Evolutionary conservation across 805 yeast species (phyloP).

Genomic region (Aciculoconidium aculeatum): DNA sequence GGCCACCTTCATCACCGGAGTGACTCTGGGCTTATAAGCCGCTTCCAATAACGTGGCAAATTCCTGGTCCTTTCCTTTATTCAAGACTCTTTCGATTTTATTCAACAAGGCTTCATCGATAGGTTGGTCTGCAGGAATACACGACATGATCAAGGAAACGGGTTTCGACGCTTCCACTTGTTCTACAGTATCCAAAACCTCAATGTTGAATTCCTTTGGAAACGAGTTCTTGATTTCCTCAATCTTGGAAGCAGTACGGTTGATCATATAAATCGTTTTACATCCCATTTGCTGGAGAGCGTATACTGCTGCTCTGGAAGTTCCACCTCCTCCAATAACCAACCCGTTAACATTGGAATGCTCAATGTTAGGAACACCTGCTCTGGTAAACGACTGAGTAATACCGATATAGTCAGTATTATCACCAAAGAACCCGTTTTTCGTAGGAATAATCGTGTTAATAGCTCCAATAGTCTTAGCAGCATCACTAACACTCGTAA

Average conservation of each 20-base stretch:
- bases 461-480: constrained; percentile 89
- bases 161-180: constrained; percentile 40
- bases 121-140: constrained; percentile 79
- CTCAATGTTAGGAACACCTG: constrained; percentile 51
- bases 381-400: constrained; percentile 53
- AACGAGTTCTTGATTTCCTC: constrained; percentile 53
- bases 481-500: constrained; percentile 63
- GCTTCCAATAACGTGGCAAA: constrained; percentile 71
- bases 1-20: constrained; percentile 83
- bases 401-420: constrained; percentile 97
- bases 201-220: constrained; percentile 55
- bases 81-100: constrained; percentile 44
- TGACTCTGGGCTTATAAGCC: constrained; percentile 84
- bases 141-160: constrained; percentile 62
- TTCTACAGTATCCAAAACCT: constrained; percentile 45
- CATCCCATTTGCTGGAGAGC: constrained; percentile 82
- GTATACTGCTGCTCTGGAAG: constrained; percentile 89
- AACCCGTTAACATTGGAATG: constrained; percentile 49
- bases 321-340: constrained; percentile 96
- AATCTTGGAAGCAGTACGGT: constrained; percentile 71
- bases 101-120: constrained; percentile 47
- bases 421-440: constrained; percentile 55
- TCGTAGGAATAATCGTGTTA: constrained; percentile 65
- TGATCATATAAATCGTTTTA: constrained; percentile 65
- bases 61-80: constrained; percentile 33